A percentile compares a stretch with the other conserved stretches of the same genome.
Evolutionary conservation across 2,329 filamentous ascomycete genomes (phyloP).

Genomic region (Alternaria incomplexa): DNA sequence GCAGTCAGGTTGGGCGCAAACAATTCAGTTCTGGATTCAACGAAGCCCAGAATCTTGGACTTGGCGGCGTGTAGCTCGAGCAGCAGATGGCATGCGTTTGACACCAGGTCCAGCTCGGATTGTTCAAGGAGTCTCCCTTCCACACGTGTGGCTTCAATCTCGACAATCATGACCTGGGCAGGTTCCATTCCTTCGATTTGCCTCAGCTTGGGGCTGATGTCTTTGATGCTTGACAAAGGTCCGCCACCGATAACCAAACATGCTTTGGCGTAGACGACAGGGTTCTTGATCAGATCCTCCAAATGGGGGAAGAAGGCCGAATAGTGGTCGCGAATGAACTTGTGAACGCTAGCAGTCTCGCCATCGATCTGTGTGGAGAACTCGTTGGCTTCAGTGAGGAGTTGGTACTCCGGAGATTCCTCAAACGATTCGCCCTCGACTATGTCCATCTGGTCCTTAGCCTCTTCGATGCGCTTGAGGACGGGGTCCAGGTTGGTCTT

Average conservation of each 20-base stretch:
- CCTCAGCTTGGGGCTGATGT: conserved; percentile 76
- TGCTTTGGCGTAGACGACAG: conserved; percentile 93
- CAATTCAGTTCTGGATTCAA: conserved; percentile 94
- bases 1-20: conserved; percentile 94
- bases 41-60: conserved; percentile 85
- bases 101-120: conserved; percentile 75
- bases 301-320: conserved; percentile 92
- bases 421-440: conserved; percentile 79
- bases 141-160: conserved; percentile 90
- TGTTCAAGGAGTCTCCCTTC: conserved; percentile 78
- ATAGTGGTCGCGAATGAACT: conserved; percentile 95
- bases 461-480: conserved; percentile 65
- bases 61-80: conserved; percentile 89
- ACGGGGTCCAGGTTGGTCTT: conserved; percentile 84
- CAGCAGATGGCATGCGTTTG: conserved; percentile 83
- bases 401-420: conserved; percentile 88
- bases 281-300: conserved; percentile 86
- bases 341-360: conserved; percentile 92
- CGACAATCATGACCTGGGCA: conserved; percentile 92
- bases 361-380: conserved; percentile 91
- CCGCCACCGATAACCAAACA: conserved; percentile 93
- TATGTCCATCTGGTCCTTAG: conserved; percentile 71
- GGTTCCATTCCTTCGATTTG: conserved; percentile 76
- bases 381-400: conserved; percentile 86
- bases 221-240: conserved; percentile 86